Base-by-base conservation (phyloP, 768 basidiomycete species). In the Auricularia cornea region DNA sequence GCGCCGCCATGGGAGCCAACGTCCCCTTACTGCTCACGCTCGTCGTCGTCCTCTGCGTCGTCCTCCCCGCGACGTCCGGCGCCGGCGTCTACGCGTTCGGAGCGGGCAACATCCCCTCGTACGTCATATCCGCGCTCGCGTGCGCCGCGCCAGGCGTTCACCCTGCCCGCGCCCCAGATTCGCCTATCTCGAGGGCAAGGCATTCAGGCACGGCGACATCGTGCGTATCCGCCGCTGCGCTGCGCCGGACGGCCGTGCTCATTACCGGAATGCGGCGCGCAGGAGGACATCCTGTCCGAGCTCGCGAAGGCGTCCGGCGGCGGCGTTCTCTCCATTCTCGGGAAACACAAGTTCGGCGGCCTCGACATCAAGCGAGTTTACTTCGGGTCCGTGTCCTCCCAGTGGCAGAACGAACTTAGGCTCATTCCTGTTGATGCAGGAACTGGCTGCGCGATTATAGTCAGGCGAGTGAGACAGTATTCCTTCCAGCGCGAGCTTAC, bases 381-480 rank as follows among this genome's bases (percentile, higher is more conserved):
- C 71, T 90, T 90, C 73, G 88, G 88, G 87, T 88, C 62, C 35
- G 84, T 70, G n/a, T 10, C 1, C 28, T 30, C 54, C 32, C 57
- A 62, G 32, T 31, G 12, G 16, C 44, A 12, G n/a, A 32, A n/a
- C 33, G 54, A 32, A 11, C 40, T 44, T 51, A 33, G 31, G 57
- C 63, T 60, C 35, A 57, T 59, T 33, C 28, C 61, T 30, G 35
- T 5, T 38, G 31, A 11, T 54, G 33, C 67, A 89, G 89, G 6
- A 92, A 92, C 71, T 93, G 92, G 92, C 80, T 95, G 38, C 80
- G 94, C 41, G 93, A 95, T 76, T 95, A 94, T 74, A 89, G 87
- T 68, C 88, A 89, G 77, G 85, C 83, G 63, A 44, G 72, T 59
- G n/a, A 6, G 2, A 30, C 32, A 30, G 20, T 12, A 32, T 54